Conservation (phyloP, 768 basidiomycete genomes). For the Leucosporidium creatinivorum region DNA sequence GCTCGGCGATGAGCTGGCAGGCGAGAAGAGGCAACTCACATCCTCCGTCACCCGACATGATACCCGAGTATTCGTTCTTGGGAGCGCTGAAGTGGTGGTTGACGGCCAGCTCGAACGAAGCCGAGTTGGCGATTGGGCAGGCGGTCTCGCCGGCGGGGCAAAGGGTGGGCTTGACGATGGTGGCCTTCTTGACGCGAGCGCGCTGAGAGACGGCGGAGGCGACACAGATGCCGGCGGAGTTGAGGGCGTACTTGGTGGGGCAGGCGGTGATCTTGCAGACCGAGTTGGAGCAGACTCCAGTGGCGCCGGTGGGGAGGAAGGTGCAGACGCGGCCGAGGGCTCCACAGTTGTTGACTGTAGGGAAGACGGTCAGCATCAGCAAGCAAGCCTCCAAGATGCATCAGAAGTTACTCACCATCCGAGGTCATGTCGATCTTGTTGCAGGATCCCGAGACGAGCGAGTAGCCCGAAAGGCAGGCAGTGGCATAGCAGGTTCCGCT, state of each 20-base stretch:
- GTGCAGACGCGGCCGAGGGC: constrained; percentile 8
- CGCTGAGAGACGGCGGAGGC: constrained; percentile 14
- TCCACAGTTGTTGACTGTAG: constrained; percentile 26
- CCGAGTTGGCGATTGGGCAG: constrained; percentile 30
- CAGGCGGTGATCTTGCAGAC: constrained; percentile 12
- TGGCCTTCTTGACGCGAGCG: constrained; percentile 17
- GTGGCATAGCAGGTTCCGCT: constrained; percentile 10
- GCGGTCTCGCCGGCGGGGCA: constrained; percentile 14
- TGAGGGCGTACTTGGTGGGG: constrained; percentile 18
- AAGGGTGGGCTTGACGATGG: not conserved
- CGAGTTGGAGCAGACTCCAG: constrained; percentile 13
- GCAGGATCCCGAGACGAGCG: constrained; percentile 11
- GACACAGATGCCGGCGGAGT: constrained; percentile 12
- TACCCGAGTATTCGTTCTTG: constrained; percentile 8
- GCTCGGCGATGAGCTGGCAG: too few species aligned
- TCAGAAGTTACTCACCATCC: not conserved
- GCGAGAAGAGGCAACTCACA: constrained; percentile 7
- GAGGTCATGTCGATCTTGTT: not conserved
- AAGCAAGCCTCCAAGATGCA: too few species aligned
- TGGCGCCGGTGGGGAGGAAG: constrained; percentile 19
- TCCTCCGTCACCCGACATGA: constrained; percentile 23
- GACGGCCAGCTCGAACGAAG: constrained; percentile 17
- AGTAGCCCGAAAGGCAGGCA: constrained; percentile 14
- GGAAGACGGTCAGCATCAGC: not conserved
- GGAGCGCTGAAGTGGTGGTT: constrained; percentile 15